phyloP scores from a whole-genome alignment of 2,329 filamentous ascomycete species.

The Clonostachys byssicola region DNA sequence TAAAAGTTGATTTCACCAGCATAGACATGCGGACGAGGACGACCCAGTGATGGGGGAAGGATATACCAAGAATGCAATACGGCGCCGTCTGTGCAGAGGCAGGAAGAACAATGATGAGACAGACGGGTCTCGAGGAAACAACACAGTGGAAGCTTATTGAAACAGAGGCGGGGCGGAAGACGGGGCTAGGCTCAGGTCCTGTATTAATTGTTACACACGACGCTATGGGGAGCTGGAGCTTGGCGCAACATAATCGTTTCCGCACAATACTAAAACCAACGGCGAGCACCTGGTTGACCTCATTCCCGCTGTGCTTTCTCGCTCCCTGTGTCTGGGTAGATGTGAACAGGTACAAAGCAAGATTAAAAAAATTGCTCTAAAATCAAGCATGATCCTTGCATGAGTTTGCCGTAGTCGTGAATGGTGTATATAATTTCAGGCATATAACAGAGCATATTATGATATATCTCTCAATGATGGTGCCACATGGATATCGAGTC shows the following conservation, averaged over 20 bases:
- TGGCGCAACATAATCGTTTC: no score
- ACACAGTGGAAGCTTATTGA: background rate
- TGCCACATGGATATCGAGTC: no score
- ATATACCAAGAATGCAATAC: conserved; percentile 5
- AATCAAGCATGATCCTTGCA: no score
- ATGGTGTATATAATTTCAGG: no score
- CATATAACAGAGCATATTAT: no score
- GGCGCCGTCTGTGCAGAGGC: background rate
- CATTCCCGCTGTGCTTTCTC: conserved; percentile 1
- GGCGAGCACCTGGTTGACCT: no score
- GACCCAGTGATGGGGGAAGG: background rate
- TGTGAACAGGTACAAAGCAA: conserved; percentile 27
- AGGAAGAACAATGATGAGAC: background rate
- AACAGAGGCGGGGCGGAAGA: background rate
- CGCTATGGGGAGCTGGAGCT: no score
- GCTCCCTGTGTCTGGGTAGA: conserved; percentile 28
- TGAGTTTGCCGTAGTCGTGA: no score
- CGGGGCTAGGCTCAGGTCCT: background rate
- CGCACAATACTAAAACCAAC: no score
- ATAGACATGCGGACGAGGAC: conserved; percentile 1
- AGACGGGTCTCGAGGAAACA: background rate
- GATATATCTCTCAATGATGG: no score
- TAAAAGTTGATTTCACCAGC: background rate
- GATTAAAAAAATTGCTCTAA: no score
- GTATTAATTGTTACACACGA: no score